A percentile compares a stretch with the other conserved stretches of the same genome.
Evolutionary conservation across 108 stramenopile species (phyloP).

Genomic region (Seminavis robusta): DNA sequence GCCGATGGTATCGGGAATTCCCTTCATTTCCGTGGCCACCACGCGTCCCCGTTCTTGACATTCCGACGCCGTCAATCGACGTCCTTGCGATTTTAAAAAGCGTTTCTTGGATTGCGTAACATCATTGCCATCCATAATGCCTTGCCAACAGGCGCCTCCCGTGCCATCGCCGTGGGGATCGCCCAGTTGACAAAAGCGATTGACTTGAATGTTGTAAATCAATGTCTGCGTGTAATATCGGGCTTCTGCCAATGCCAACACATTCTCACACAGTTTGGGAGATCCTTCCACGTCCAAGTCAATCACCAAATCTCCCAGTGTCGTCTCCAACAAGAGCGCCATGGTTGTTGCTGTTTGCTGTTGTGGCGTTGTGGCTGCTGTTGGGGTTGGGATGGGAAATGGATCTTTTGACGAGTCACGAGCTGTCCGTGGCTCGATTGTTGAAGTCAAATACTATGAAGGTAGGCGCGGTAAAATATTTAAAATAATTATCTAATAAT

Average conservation of each 20-base stretch:
- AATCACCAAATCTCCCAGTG: conserved; percentile 78
- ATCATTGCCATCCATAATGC: conserved; percentile 35
- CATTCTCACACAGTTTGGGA: conserved; percentile 68
- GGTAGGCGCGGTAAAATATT: too few relatives aligned
- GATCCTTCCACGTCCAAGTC: conserved; percentile 83
- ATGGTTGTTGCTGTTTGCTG: too few relatives aligned
- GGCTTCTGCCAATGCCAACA: conserved; percentile 78
- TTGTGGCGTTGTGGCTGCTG: too few relatives aligned
- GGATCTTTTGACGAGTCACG: too few relatives aligned
- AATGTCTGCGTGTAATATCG: conserved; percentile 74
- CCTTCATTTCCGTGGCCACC: conserved; percentile 67
- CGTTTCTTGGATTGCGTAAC: conserved; percentile 39
- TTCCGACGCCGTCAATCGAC: conserved; percentile 49
- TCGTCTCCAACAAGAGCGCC: conserved; percentile 83
- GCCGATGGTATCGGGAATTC: conserved; percentile 70
- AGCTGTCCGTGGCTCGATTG: too few relatives aligned
- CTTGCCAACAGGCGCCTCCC: conserved; percentile 89
- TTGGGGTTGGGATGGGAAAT: too few relatives aligned
- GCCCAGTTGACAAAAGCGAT: conserved; percentile 74
- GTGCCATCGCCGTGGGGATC: conserved; percentile 93
- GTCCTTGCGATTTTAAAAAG: conserved; percentile 59
- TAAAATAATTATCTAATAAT: too few relatives aligned
- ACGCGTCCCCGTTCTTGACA: conserved; percentile 64
- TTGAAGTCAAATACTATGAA: too few relatives aligned
- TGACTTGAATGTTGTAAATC: conserved; percentile 64